phyloP scores from a whole-genome alignment of 1,139 yeast species.

The Protomyces pachydermus region DNA sequence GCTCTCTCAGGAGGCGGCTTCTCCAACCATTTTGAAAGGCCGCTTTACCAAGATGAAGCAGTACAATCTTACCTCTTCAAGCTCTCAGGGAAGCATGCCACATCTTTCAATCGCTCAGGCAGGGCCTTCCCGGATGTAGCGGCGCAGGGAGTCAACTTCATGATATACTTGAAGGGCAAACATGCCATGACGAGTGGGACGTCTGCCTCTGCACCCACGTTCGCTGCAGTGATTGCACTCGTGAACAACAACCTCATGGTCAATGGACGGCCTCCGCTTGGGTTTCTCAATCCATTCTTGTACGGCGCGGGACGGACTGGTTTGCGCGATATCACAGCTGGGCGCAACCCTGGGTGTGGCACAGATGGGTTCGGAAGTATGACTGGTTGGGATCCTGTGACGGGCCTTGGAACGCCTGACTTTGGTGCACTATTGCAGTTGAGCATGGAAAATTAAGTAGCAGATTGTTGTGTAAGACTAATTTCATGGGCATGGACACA shows the following conservation, averaged over 20 bases:
- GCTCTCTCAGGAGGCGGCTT: conserved; percentile 16
- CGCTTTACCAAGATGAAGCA: conserved; percentile 6
- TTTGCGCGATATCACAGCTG: conserved; percentile 11
- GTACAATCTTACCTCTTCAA: neutral
- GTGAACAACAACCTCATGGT: conserved; percentile 6
- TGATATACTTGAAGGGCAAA: conserved; percentile 3
- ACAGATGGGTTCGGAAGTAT: conserved; percentile 14
- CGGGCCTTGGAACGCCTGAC: conserved; percentile 16
- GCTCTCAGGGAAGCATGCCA: neutral
- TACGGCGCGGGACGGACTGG: conserved; percentile 1
- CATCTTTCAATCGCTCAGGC: conserved; percentile 2
- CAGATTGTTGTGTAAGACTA: too few relatives aligned
- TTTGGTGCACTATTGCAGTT: neutral
- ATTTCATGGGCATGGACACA: too few relatives aligned
- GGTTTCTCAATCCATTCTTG: conserved; percentile 13
- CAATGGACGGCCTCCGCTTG: conserved; percentile 5
- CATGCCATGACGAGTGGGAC: conserved; percentile 1
- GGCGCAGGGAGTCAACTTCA: conserved; percentile 11
- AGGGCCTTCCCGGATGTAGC: conserved; percentile 14
- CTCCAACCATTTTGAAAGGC: neutral
- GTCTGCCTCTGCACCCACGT: conserved; percentile 16
- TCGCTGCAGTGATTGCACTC: conserved; percentile 2
- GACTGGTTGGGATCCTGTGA: conserved; percentile 19
- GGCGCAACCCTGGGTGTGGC: conserved; percentile 12
- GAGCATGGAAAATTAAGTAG: neutral